Conservation (phyloP, 768 basidiomycete species). For the Tubosaeta sp. region DNA sequence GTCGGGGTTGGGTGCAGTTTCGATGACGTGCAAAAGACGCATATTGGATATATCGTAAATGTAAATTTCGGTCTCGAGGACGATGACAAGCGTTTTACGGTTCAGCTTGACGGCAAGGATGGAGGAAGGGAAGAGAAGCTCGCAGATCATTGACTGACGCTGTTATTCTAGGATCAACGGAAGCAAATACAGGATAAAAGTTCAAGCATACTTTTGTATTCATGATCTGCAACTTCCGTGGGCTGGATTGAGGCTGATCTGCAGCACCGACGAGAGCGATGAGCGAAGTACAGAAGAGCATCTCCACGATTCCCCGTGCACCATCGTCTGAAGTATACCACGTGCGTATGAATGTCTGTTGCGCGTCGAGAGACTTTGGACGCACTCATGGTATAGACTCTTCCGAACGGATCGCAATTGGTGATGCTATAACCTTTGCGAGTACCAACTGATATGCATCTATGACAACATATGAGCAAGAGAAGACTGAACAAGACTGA, state of each 20-base stretch:
- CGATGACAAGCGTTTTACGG: conserved; percentile 92
- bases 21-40: conserved; percentile 95
- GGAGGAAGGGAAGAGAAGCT: conserved; percentile 93
- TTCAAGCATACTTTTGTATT: conserved; percentile 84
- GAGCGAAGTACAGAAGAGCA: conserved; percentile 98
- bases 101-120: conserved; percentile 98
- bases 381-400: conserved; percentile 93
- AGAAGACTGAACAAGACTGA: neutral
- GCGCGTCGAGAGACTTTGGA: conserved; percentile 13
- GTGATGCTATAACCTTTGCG: conserved; percentile 95
- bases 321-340: conserved; percentile 64
- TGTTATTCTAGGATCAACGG: conserved; percentile 26
- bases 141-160: conserved; percentile 99
- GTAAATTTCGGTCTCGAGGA: conserved; percentile 97
- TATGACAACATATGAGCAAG: conserved; percentile 20
- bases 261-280: conserved; percentile 96
- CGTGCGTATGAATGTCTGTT: neutral
- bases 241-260: conserved; percentile 86
- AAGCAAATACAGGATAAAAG: neutral
- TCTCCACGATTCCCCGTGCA: conserved; percentile 94
- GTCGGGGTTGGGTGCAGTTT: conserved; percentile 93
- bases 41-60: conserved; percentile 99
- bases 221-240: conserved; percentile 93
- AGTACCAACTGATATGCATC: conserved; percentile 92
- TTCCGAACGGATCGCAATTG: conserved; percentile 96